Evolutionary conservation across 345 rosid genomes (phyloP).

Genomic region (Psidium guajava): DNA sequence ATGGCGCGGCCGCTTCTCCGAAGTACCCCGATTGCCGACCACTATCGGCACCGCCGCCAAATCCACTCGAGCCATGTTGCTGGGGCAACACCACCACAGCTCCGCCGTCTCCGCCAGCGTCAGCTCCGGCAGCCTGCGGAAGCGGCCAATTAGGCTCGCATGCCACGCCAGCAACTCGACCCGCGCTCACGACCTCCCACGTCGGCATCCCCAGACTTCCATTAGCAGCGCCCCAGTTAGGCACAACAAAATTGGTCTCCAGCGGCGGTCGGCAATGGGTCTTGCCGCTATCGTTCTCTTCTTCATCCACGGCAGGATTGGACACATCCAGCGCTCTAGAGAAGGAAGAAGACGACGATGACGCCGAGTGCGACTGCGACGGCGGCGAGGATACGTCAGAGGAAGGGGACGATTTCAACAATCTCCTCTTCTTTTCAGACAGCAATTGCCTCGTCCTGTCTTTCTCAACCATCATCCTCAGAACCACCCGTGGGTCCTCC

Average conservation of each 20-base stretch:
- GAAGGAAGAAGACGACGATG: conserved; percentile 22
- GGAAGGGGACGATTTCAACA: conserved; percentile 13
- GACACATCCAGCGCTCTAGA: not conserved
- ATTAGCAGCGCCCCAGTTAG: not conserved
- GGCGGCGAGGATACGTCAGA: not conserved
- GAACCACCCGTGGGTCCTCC: conserved; percentile 63
- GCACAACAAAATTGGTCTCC: not conserved
- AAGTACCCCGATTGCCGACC: conserved; percentile 14
- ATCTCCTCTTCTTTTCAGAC: conserved; percentile 37
- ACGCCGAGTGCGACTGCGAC: conserved; percentile 17
- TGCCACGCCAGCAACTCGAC: not conserved
- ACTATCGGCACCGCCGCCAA: not conserved
- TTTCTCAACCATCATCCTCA: conserved; percentile 49
- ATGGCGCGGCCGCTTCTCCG: conserved; percentile 22
- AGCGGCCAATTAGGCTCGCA: not conserved
- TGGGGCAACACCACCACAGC: not conserved
- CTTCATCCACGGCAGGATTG: not conserved
- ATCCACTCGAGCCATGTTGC: conserved; percentile 4
- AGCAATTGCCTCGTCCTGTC: conserved; percentile 14
- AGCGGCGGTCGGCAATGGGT: not conserved
- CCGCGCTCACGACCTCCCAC: not conserved
- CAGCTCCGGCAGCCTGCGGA: not conserved
- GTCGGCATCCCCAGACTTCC: not conserved
- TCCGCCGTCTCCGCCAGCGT: not conserved
- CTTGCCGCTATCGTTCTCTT: not conserved